Conservation (phyloP, 805 yeast species). For the Allodekkera sacchari region DNA sequence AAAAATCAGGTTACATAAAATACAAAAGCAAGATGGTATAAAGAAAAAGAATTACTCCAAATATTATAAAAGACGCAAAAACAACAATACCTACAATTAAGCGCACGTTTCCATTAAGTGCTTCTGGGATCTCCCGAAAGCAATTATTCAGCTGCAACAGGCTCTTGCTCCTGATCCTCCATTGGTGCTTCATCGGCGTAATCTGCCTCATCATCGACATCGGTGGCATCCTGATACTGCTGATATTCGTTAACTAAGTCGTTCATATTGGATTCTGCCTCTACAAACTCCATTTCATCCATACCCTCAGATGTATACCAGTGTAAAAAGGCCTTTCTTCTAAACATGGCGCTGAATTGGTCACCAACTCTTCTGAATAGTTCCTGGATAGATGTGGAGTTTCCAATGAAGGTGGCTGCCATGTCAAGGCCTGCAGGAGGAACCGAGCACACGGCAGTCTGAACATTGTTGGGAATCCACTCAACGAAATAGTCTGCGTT, state of each 20-base stretch:
- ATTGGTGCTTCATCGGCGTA: constrained; percentile 58
- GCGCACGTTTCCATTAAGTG: not conserved
- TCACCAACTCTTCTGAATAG: constrained; percentile 82
- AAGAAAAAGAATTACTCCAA: not conserved
- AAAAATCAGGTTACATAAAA: no score
- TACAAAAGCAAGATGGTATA: not conserved
- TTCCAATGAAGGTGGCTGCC: constrained; percentile 90
- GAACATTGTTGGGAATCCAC: constrained; percentile 95
- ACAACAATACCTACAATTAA: constrained; percentile 1
- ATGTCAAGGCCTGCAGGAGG: constrained; percentile 80
- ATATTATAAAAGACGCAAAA: not conserved
- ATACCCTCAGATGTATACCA: constrained; percentile 96
- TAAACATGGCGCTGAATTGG: constrained; percentile 87
- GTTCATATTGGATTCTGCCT: constrained; percentile 86
- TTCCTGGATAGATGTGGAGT: constrained; percentile 89
- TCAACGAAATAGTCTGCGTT: constrained; percentile 82
- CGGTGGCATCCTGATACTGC: constrained; percentile 80
- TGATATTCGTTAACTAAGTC: constrained; percentile 86
- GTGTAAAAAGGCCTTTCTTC: constrained; percentile 90
- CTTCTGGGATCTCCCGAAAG: no score
- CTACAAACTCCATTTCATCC: constrained; percentile 92
- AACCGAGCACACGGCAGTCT: constrained; percentile 86
- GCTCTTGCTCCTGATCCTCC: constrained; percentile 28
- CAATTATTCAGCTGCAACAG: no score
- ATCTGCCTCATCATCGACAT: constrained; percentile 69